Base-by-base conservation (phyloP, 352 stramenopile genomes). In the Phytophthora lateralis region DNA sequence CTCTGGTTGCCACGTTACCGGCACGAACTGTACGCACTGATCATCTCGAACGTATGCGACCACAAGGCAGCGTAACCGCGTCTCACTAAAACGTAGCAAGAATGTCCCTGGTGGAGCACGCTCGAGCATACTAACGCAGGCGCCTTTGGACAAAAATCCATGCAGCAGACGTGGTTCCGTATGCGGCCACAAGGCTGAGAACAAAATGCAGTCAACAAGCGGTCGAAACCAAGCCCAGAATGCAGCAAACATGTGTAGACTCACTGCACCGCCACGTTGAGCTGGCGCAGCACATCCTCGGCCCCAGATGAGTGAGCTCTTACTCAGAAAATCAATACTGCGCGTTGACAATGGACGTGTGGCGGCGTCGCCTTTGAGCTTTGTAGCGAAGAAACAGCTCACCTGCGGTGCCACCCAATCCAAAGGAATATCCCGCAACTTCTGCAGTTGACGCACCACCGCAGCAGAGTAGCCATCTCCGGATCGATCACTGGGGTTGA, bases 141-240 rank as follows among this genome's bases (percentile, higher is more conserved):
- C 64, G n/a, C 82, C 82, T 60, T 96, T 94, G 48, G 85, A 93
- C 8, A 94, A 59, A 43, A 96, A 93, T 24, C 85, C 85, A 52
- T 93, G 85, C 17, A 96, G 67, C 21, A 96, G 71, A 0, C 82
- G 76, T n/a, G 85, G 82, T 38, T 94, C 80, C 12, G 82, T 94
- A 63, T 80, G 84, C 11, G 69, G 47, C 85, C 82, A 94, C 10
- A 94, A 64, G 3, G 62, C 66, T 1, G 81, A 90, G 37, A 68
- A 78, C 35, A 58, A 48, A 37, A 94, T 88, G 44, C 81, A 90
- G 27, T 87, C 80, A 2, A 85, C 74, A 12, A 94, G 76, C 0
- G 82, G 80, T 5, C 66, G 54, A 46, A 94, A 94, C 85, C 85
- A 94, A 3, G 50, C 38, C 87, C 87, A 96, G 35, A 93, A 94